Conservation (phyloP, 768 basidiomycete genomes). For the Kwoniella sp. region DNA sequence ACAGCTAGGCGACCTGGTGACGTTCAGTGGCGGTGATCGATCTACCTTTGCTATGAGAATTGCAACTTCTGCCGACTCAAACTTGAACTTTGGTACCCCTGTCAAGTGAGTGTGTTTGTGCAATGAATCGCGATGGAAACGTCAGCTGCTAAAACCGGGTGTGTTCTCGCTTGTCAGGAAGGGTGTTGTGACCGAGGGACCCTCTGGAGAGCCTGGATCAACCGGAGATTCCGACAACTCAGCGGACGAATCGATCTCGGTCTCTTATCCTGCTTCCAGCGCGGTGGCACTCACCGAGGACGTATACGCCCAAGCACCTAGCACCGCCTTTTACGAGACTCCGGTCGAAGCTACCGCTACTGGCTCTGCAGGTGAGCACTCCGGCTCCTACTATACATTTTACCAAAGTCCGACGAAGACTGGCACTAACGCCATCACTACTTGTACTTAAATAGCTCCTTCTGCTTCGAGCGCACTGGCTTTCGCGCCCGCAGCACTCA, state of each 20-base stretch:
- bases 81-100: constrained; percentile 18
- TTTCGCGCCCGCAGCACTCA: neutral
- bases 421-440: too few relatives aligned
- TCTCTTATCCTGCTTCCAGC: neutral
- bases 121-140: neutral
- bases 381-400: too few relatives aligned
- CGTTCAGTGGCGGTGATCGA: constrained; percentile 19
- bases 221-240: too few relatives aligned
- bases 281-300: neutral
- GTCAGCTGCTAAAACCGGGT: neutral
- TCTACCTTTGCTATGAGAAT: constrained; percentile 8
- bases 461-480: neutral
- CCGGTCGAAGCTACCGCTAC: neutral
- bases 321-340: neutral
- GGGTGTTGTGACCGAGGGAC: constrained; percentile 1
- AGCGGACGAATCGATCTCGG: neutral
- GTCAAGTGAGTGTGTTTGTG: constrained; percentile 6
- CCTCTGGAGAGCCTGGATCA: constrained; percentile 4
- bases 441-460: neutral
- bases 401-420: too few relatives aligned
- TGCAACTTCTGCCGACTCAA: constrained; percentile 6
- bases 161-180: neutral
- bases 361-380: neutral
- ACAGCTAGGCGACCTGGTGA: neutral
- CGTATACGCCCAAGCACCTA: neutral